These are phyloP conservation scores for Triticum timopheevii DNA, from an alignment of 176 grass and related monocot species.

Conservation along the genomic window DNA sequence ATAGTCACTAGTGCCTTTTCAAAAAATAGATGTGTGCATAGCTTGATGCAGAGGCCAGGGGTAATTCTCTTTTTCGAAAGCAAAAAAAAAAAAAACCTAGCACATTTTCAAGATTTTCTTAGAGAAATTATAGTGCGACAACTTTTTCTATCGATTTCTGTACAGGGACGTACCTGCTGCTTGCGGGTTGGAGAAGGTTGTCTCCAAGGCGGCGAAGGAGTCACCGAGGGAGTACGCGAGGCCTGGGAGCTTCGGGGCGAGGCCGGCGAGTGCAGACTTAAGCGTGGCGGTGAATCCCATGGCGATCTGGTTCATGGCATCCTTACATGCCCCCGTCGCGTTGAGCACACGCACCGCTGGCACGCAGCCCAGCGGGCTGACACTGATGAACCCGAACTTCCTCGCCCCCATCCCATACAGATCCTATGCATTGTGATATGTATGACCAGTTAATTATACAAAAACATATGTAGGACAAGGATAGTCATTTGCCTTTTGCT, in stretches of 20 bases:
- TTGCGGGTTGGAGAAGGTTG: not conserved
- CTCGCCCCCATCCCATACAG: slow-evolving; percentile 37
- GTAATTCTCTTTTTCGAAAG: too few relatives aligned
- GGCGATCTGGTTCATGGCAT: slow-evolving; percentile 28
- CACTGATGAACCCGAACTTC: slow-evolving; percentile 43
- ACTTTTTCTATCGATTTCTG: not conserved
- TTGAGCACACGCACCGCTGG: not conserved
- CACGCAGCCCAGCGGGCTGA: slow-evolving; percentile 28
- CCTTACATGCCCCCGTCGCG: slow-evolving; percentile 4
- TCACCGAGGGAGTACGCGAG: slow-evolving; percentile 34
- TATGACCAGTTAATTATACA: not conserved
- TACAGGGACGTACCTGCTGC: not conserved
- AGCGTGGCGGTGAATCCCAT: slow-evolving; percentile 19
- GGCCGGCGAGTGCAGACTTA: not conserved
- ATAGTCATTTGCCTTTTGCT: too few relatives aligned
- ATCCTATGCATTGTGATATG: not conserved
- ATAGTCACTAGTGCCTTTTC: too few relatives aligned
- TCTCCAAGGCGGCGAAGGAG: not conserved
- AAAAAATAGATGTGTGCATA: too few relatives aligned
- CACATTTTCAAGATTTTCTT: not conserved
- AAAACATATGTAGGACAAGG: too few relatives aligned
- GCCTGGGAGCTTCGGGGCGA: slow-evolving; percentile 20
- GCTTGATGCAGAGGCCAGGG: too few relatives aligned
- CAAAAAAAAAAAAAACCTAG: too few relatives aligned
- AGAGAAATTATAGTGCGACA: not conserved